phyloP scores from a whole-genome alignment of 2,329 filamentous ascomycete species.

The Cladosporium phlei region DNA sequence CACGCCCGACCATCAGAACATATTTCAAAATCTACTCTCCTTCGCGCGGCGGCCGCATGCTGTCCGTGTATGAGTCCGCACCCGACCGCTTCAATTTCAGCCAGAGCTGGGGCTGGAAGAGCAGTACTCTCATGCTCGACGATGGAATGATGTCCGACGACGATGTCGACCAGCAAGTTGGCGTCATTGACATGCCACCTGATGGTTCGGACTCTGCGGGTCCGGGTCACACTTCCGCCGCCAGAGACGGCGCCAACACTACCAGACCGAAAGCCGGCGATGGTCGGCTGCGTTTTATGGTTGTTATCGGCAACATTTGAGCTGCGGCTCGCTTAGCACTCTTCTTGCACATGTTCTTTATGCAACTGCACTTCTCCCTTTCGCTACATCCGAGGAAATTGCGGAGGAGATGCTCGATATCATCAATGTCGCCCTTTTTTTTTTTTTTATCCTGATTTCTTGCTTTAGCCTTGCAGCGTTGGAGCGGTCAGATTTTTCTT shows the following conservation, averaged over 20 bases:
- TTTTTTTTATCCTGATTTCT: no score
- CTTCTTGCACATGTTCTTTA: no score
- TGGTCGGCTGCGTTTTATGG: slow-evolving; percentile 54
- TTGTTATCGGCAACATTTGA: slow-evolving; percentile 52
- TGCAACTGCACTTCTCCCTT: no score
- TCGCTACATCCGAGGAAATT: no score
- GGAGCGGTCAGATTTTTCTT: no score
- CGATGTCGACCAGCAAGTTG: slow-evolving; percentile 34
- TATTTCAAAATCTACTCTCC: slow-evolving; percentile 61
- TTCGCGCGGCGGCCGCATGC: slow-evolving; percentile 52
- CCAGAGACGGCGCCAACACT: no score
- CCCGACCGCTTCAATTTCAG: slow-evolving; percentile 57
- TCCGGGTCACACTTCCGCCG: slow-evolving; percentile 23
- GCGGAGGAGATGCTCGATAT: no score
- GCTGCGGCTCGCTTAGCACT: no score
- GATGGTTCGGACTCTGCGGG: slow-evolving; percentile 23
- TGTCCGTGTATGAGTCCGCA: slow-evolving; percentile 55
- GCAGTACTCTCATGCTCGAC: slow-evolving; percentile 53
- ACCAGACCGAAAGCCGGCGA: slow-evolving; percentile 34
- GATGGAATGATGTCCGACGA: slow-evolving; percentile 37
- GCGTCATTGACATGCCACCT: slow-evolving; percentile 24
- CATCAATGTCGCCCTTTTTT: no score
- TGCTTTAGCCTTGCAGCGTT: no score
- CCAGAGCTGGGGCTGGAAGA: slow-evolving; percentile 60
- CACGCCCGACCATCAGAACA: slow-evolving; percentile 53